phyloP scores from a whole-genome alignment of 805 yeast genomes.

The Saturnispora ahearnii region DNA sequence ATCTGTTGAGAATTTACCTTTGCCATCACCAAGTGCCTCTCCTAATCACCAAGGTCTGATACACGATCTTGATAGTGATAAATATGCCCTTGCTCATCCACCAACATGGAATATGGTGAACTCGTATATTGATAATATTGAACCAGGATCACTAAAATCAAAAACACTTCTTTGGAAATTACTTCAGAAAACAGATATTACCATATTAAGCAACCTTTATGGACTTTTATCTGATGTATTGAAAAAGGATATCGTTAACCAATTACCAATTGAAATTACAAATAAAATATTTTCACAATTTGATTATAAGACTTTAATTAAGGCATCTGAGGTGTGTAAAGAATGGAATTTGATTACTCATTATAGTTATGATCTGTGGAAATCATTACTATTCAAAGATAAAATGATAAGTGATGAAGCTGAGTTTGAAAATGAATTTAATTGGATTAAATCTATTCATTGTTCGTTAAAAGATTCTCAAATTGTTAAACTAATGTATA shows the following conservation, averaged over 20 bases:
- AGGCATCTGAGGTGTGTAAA: slow-evolving; percentile 54
- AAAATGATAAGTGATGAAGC: slow-evolving; percentile 40
- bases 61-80: neutral
- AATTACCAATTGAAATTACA: slow-evolving; percentile 69
- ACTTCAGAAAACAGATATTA: slow-evolving; percentile 49
- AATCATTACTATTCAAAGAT: slow-evolving; percentile 51
- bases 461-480: slow-evolving; percentile 11
- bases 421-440: slow-evolving; percentile 32
- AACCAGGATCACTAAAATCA: slow-evolving; percentile 41
- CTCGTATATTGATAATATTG: slow-evolving; percentile 18
- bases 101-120: neutral
- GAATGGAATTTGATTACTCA: slow-evolving; percentile 63
- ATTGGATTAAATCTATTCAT: slow-evolving; percentile 12
- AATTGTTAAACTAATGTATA: slow-evolving; percentile 36
- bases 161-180: slow-evolving; percentile 38
- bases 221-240: slow-evolving; percentile 45
- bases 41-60: slow-evolving; percentile 34
- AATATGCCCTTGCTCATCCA: neutral
- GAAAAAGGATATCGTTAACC: slow-evolving; percentile 61
- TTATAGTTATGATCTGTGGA: slow-evolving; percentile 62
- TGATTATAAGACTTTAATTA: slow-evolving; percentile 53
- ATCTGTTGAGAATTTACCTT: slow-evolving; percentile 31
- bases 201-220: slow-evolving; percentile 46
- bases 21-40: slow-evolving; percentile 63
- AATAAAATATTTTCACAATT: slow-evolving; percentile 54